Percentiles rank a stretch among this genome's conserved stretches.
Evolutionary conservation across 495 filamentous ascomycete species (phyloP).

Genomic region (Xeromyces bisporus): DNA sequence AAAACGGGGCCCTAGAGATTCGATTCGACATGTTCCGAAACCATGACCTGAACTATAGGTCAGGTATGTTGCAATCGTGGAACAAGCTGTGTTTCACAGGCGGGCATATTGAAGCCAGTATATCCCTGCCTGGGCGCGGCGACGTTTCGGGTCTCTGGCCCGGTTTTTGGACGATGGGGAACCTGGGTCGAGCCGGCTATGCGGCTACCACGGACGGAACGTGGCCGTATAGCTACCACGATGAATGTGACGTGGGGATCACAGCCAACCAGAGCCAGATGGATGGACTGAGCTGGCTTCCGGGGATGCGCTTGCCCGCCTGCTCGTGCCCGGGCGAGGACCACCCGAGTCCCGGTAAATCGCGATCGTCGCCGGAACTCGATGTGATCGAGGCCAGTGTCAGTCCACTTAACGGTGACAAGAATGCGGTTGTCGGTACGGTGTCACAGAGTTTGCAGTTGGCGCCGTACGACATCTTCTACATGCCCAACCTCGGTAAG

Average conservation of each 20-base stretch:
- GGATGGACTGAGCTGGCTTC: constrained; percentile 51
- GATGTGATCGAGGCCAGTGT: too few relatives aligned
- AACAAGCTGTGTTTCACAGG: constrained; percentile 68
- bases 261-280: too few relatives aligned
- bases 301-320: constrained; percentile 60
- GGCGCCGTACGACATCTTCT: constrained; percentile 64
- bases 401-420: too few relatives aligned
- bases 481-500: constrained; percentile 51
- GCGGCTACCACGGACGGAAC: constrained; percentile 55
- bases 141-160: constrained; percentile 69
- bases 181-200: constrained; percentile 53
- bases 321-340: too few relatives aligned
- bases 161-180: constrained; percentile 70
- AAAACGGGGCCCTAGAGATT: too few relatives aligned
- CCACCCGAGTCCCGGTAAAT: too few relatives aligned
- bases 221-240: constrained; percentile 65
- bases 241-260: constrained; percentile 57
- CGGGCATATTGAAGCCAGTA: constrained; percentile 58
- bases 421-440: constrained; percentile 32
- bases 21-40: too few relatives aligned
- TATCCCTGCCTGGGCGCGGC: constrained; percentile 65
- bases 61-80: constrained; percentile 73
- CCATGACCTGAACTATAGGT: constrained; percentile 53
- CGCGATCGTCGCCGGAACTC: constrained; percentile 59
- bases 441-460: constrained; percentile 59